Evolutionary conservation across 495 filamentous ascomycete species (phyloP), one percentile per base, ranked within the genome.

Genomic region (Haplographium delicatum): DNA sequence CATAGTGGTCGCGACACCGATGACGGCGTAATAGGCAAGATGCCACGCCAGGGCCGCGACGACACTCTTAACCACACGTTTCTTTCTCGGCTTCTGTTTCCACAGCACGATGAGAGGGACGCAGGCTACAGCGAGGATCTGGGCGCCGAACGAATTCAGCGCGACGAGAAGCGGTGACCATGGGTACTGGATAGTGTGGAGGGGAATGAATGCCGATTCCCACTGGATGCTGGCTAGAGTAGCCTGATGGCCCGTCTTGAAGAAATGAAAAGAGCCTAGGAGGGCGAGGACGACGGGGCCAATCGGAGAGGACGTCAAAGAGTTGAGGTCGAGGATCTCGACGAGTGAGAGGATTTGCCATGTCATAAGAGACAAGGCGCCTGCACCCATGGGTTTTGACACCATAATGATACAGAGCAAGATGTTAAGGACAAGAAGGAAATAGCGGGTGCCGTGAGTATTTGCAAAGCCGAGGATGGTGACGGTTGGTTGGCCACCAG

Each of bases 161-260:
- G 82, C 67, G 38, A 99, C 82, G 5, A 89, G 70, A 6, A 96
- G 52, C 0, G 93, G 90, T 8, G 82, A 83, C 84, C 85, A 96
- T 26, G 94, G 93, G 68, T 97, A 96, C 55, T 78, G 77, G 60
- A 97, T 79, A 2, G 82, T 79, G 38, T 81, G 76, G 23, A 97
- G 72, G 1, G 94, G 85, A 58, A 99, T 86, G 74, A 97, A 98
- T 19, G 89, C 91, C n/a, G 79, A 75, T 67, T 97, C 90, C 93
- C 93, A 99, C 60, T 99, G 94, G 64, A 99, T 94, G 51, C 79
- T 84, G 58, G 80, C 76, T 19, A 96, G 78, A 0, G 83, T 85
- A 13, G 91, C 91, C 67, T 97, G 94, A 67, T 99, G 93, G 56
- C 93, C 93, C 1, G 93, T 99, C 59, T 91, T 95, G 81, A 99